Evolutionary conservation across 371 early-diverging fungal genomes (phyloP).

Genomic region (Mortierella sp.): DNA sequence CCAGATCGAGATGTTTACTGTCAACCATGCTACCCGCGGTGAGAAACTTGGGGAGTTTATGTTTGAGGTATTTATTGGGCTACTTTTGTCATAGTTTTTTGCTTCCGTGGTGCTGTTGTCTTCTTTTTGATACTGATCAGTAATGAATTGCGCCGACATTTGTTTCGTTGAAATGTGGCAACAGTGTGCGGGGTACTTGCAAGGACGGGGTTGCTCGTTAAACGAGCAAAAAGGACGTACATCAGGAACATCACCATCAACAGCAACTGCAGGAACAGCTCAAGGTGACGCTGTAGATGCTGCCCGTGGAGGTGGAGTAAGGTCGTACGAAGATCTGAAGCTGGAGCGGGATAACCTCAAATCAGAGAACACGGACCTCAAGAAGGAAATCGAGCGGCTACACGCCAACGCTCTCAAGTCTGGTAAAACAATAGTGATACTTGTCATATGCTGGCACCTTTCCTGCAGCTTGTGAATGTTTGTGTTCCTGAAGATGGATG

Average conservation of each 20-base stretch:
- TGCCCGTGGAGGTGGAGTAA: slow-evolving; percentile 1
- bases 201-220: slow-evolving; percentile 33
- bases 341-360: slow-evolving; percentile 42
- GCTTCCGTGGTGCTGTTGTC: background rate
- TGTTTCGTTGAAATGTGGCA: background rate
- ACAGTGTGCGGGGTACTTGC: slow-evolving; percentile 32
- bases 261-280: background rate
- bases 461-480: background rate
- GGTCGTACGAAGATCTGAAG: slow-evolving; percentile 38
- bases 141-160: no score
- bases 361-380: slow-evolving; percentile 35
- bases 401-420: slow-evolving; percentile 27
- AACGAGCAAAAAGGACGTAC: background rate
- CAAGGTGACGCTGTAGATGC: background rate
- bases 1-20: slow-evolving; percentile 43
- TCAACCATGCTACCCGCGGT: slow-evolving; percentile 40
- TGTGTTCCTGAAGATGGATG: background rate
- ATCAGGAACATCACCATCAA: background rate
- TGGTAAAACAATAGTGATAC: background rate
- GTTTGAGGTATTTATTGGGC: slow-evolving; percentile 39
- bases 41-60: slow-evolving; percentile 46
- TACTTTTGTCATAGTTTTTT: background rate
- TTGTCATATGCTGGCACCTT: background rate
- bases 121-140: background rate
- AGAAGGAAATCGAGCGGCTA: slow-evolving; percentile 38